Percentiles rank a stretch among this genome's conserved stretches.
These are phyloP conservation scores for Lentinula novae-zelandiae DNA, from an alignment of 1,284 basidiomycete species.

Conservation along the genomic window DNA sequence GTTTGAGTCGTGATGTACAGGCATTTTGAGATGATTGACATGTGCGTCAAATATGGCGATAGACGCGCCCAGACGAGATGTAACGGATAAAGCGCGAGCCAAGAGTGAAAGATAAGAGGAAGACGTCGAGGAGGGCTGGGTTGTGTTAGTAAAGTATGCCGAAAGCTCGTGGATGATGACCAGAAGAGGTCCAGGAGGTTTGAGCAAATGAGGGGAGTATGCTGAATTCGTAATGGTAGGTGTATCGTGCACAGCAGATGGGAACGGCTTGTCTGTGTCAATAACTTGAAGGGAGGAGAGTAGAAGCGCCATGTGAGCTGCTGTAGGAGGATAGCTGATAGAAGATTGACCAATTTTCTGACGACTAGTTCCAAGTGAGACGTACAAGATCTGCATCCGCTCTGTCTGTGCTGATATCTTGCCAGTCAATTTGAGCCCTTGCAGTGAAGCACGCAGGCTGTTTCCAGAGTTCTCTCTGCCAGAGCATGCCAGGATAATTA, in stretches of 20 bases:
- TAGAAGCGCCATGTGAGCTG: conserved; percentile 52
- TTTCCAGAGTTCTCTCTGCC: not conserved
- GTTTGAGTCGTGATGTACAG: conserved; percentile 24
- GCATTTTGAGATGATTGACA: conserved; percentile 51
- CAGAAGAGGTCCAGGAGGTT: conserved; percentile 45
- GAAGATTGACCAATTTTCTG: conserved; percentile 35
- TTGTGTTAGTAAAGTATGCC: conserved; percentile 44
- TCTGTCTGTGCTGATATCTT: conserved; percentile 54
- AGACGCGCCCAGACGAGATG: conserved; percentile 25
- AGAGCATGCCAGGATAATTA: conserved; percentile 41
- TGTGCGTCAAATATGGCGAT: conserved; percentile 62
- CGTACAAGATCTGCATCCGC: conserved; percentile 39
- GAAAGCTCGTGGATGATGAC: conserved; percentile 66
- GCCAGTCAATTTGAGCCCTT: conserved; percentile 29
- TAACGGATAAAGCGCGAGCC: conserved; percentile 35
- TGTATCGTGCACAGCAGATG: conserved; percentile 16
- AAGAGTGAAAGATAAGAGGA: conserved; percentile 48
- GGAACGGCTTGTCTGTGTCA: conserved; percentile 14
- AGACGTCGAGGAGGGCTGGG: conserved; percentile 30
- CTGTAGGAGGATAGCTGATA: conserved; percentile 65
- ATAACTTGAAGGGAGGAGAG: conserved; percentile 49
- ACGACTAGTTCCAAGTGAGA: not conserved
- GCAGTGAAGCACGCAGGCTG: conserved; percentile 45
- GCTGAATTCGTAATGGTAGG: not conserved
- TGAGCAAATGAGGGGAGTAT: conserved; percentile 32